Percentiles rank a stretch among this genome's conserved stretches.
Conservation (phyloP, 2,329 filamentous ascomycete genomes). For the Septoria linicola region DNA sequence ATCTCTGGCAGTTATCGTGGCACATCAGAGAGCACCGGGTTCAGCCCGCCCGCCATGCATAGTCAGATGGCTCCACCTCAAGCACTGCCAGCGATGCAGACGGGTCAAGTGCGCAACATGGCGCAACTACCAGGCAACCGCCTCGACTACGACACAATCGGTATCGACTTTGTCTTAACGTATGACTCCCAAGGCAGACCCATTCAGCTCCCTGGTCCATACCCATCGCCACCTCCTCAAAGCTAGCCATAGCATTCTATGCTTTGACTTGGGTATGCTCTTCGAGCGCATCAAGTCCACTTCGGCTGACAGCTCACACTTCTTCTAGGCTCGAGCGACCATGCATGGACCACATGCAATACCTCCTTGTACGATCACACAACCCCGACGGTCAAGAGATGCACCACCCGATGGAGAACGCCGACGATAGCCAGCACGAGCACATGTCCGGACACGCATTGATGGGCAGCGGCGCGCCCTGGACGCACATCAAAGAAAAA, state of each 20-base stretch:
- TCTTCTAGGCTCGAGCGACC: constrained; percentile 74
- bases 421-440: constrained; percentile 58
- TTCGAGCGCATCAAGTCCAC: constrained; percentile 21
- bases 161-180: constrained; percentile 89
- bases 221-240: constrained; percentile 62
- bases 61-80: constrained; percentile 15
- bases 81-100: constrained; percentile 14
- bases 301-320: constrained; percentile 31
- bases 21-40: constrained; percentile 47
- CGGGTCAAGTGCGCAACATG: constrained; percentile 25
- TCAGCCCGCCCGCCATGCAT: constrained; percentile 45
- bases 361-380: constrained; percentile 63
- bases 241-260: constrained; percentile 22
- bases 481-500: constrained; percentile 57
- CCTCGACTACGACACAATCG: constrained; percentile 75
- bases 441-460: constrained; percentile 76
- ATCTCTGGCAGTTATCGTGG: constrained; percentile 62
- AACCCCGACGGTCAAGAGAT: constrained; percentile 42
- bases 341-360: constrained; percentile 88
- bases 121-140: constrained; percentile 38
- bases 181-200: constrained; percentile 56
- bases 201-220: constrained; percentile 43
- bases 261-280: constrained; percentile 22
- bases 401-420: constrained; percentile 41
- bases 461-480: constrained; percentile 87